Evolutionary conservation across 169 alveolate genomes (phyloP).

Genomic region (Babesia ovata): DNA sequence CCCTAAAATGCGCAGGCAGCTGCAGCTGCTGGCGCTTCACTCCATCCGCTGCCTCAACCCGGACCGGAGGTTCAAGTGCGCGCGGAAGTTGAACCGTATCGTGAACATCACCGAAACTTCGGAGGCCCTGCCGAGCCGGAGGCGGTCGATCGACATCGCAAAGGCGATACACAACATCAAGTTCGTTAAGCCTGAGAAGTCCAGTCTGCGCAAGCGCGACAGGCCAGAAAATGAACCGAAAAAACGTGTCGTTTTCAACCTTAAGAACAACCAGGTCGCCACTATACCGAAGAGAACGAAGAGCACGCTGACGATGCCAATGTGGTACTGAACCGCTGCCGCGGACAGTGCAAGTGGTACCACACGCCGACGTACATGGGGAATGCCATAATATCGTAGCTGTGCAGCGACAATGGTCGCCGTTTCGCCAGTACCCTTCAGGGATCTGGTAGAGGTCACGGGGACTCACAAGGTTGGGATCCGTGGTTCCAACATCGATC

Average conservation of each 20-base stretch:
- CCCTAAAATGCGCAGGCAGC: constrained; percentile 15
- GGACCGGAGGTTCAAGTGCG: constrained; percentile 21
- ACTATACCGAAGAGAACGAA: constrained; percentile 24
- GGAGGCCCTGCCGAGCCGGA: constrained; percentile 6
- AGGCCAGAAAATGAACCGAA: neutral
- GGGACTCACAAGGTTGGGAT: no score
- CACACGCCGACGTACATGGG: neutral
- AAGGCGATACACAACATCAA: constrained; percentile 43
- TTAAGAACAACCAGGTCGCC: constrained; percentile 61
- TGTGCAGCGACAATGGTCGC: no score
- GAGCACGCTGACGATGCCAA: constrained; percentile 36
- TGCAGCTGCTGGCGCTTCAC: constrained; percentile 13
- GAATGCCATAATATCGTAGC: no score
- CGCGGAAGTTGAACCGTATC: constrained; percentile 21
- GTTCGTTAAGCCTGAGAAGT: constrained; percentile 27
- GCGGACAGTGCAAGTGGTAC: neutral
- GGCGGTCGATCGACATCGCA: constrained; percentile 38
- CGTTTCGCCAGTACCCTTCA: no score
- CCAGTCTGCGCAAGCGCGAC: constrained; percentile 38
- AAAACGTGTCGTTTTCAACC: constrained; percentile 66
- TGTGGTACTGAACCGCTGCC: constrained; percentile 17
- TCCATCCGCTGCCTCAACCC: constrained; percentile 10
- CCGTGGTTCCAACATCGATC: no score
- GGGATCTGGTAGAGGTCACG: no score
- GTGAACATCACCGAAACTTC: constrained; percentile 29